Conservation (phyloP, 2,329 filamentous ascomycete species). For the Dryadomyces sulphureus region DNA sequence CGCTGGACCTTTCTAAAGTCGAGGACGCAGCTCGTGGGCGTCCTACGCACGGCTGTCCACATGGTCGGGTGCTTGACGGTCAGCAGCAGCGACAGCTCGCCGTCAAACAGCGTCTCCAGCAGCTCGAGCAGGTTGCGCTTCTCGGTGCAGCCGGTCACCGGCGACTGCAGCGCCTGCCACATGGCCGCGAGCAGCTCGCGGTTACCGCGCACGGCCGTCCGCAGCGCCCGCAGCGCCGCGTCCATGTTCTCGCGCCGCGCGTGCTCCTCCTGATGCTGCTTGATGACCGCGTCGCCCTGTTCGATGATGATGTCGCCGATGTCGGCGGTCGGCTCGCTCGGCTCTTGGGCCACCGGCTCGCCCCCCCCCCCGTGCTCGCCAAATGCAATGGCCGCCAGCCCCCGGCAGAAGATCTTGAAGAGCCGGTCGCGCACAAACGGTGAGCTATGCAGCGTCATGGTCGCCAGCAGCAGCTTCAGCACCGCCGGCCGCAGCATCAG, state of each 20-base stretch:
- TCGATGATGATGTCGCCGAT: constrained; percentile 32
- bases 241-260: constrained; percentile 32
- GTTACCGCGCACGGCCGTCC: constrained; percentile 28
- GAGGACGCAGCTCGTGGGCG: constrained; percentile 4
- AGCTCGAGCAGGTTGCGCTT: constrained; percentile 35
- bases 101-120: constrained; percentile 33
- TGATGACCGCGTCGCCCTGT: constrained; percentile 25
- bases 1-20: constrained; percentile 10
- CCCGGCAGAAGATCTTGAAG: constrained; percentile 42
- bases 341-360: constrained; percentile 8
- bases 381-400: constrained; percentile 48
- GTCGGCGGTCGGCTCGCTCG: constrained; percentile 12
- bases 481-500: constrained; percentile 39
- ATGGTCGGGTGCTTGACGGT: constrained; percentile 30
- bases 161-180: constrained; percentile 34
- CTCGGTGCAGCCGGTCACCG: constrained; percentile 29
- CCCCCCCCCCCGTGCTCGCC: constrained; percentile 30
- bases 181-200: constrained; percentile 27
- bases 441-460: constrained; percentile 46
- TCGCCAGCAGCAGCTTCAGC: constrained; percentile 40
- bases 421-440: constrained; percentile 46
- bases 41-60: constrained; percentile 22
- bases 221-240: constrained; percentile 32
- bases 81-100: constrained; percentile 29
- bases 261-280: constrained; percentile 28